These are phyloP conservation scores for Diaporthe sp. DNA, from an alignment of 2,329 filamentous ascomycete genomes.

Conservation along the genomic window DNA sequence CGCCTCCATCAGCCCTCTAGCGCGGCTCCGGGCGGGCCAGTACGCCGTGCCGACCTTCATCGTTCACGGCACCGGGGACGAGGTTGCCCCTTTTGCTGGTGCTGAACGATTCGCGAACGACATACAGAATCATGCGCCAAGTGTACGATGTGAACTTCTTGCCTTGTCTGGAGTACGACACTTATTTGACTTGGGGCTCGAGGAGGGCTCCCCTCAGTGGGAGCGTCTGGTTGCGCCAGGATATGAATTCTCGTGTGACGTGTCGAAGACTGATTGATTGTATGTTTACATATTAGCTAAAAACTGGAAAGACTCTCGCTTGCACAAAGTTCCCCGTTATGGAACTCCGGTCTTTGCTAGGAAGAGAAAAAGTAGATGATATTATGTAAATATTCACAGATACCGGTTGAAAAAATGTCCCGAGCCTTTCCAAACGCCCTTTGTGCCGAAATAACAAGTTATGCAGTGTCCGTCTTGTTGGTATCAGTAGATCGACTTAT, in stretches of 20 bases:
- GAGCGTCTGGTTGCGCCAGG: background rate
- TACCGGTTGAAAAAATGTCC: no score
- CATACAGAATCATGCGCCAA: background rate
- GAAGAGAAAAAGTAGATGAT: no score
- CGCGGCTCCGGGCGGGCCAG: slow-evolving; percentile 28
- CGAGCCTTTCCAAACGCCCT: no score
- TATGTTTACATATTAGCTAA: no score
- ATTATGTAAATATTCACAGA: no score
- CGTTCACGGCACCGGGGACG: slow-evolving; percentile 46
- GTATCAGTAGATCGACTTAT: no score
- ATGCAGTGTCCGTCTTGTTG: no score
- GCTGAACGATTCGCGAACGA: background rate
- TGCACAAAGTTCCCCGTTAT: background rate
- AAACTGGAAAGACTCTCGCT: background rate
- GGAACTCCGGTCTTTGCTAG: no score
- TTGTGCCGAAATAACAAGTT: no score
- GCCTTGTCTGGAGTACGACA: background rate
- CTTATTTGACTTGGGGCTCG: background rate
- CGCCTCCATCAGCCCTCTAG: background rate
- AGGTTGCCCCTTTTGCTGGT: slow-evolving; percentile 37
- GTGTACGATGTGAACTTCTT: background rate
- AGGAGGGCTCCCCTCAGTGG: background rate
- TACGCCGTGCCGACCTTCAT: slow-evolving; percentile 48
- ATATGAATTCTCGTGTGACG: background rate
- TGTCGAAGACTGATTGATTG: background rate